Conservation (phyloP, 352 stramenopile species). For the Phytophthora vignae region DNA sequence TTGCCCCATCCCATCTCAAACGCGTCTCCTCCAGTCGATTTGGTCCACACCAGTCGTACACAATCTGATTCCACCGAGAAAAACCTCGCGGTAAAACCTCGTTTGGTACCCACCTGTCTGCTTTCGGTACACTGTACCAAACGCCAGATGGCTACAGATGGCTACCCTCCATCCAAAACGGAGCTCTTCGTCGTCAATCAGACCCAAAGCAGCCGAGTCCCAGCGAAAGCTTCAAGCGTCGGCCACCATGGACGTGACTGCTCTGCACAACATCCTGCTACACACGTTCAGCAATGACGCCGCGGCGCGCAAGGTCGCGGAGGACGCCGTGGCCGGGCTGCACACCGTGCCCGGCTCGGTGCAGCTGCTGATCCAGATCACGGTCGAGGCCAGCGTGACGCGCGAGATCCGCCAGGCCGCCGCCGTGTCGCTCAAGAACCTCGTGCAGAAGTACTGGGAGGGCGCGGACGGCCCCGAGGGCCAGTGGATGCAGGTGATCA, state of each 20-base stretch:
- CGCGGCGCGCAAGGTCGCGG: slow-evolving; percentile 73
- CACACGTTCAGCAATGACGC: slow-evolving; percentile 88
- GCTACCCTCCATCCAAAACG: slow-evolving; percentile 39
- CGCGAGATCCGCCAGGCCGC: slow-evolving; percentile 93
- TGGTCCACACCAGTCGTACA: slow-evolving; percentile 5
- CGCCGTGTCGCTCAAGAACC: slow-evolving; percentile 96
- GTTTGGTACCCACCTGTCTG: slow-evolving; percentile 13
- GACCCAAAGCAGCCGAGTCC: slow-evolving; percentile 27
- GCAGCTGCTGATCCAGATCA: slow-evolving; percentile 86
- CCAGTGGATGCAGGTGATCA: slow-evolving; percentile 75
- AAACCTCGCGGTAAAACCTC: slow-evolving; percentile 31
- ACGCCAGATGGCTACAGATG: slow-evolving; percentile 19
- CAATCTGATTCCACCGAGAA: slow-evolving; percentile 3
- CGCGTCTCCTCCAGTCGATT: slow-evolving; percentile 44
- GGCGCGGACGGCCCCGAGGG: slow-evolving; percentile 75
- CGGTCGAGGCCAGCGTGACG: slow-evolving; percentile 71
- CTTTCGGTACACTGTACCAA: neutral
- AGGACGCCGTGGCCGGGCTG: slow-evolving; percentile 78
- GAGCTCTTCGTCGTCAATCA: slow-evolving; percentile 31
- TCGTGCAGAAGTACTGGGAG: slow-evolving; percentile 96
- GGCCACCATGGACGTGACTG: slow-evolving; percentile 84
- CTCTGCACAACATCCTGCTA: slow-evolving; percentile 90
- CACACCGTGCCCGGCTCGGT: slow-evolving; percentile 80
- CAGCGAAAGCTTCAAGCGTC: slow-evolving; percentile 9
- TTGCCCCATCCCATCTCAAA: slow-evolving; percentile 19